Evolutionary conservation across 441 rosid genomes (phyloP).

Genomic region (Gossypium lobatum): DNA sequence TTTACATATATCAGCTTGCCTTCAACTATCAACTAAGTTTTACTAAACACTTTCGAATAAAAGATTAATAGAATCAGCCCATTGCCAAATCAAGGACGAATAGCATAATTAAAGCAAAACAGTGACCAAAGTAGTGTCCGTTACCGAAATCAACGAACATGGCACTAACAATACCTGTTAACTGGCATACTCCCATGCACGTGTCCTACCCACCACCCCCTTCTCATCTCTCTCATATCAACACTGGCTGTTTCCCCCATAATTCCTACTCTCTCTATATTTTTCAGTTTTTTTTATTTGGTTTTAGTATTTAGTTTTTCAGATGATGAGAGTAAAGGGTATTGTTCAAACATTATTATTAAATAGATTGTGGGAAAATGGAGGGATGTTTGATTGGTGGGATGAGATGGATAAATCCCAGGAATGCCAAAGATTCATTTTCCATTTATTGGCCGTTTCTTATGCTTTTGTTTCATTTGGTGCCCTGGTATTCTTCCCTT

Average conservation of each 20-base stretch:
- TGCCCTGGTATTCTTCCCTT: conserved; percentile 29
- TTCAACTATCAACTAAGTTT: too few species aligned
- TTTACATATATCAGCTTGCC: too few species aligned
- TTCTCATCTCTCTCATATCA: not conserved
- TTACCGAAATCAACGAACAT: conserved; percentile 30
- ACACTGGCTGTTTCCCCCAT: too few species aligned
- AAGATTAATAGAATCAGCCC: too few species aligned
- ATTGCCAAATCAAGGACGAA: too few species aligned
- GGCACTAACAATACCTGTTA: conserved; percentile 1
- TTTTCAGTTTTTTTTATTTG: not conserved
- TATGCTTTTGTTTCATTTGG: conserved; percentile 38
- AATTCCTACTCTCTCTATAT: not conserved
- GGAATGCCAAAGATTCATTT: conserved; percentile 37
- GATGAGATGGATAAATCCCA: conserved; percentile 32
- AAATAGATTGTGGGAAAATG: conserved; percentile 2
- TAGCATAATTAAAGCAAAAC: too few species aligned
- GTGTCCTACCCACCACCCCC: not conserved
- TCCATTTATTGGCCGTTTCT: conserved; percentile 26
- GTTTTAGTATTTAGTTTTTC: not conserved
- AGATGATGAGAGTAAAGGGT: conserved; percentile 21
- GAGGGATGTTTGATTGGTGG: conserved; percentile 29
- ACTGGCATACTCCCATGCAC: conserved; percentile 14
- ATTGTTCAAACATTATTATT: conserved; percentile 5
- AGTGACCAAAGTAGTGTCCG: not conserved
- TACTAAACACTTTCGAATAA: too few species aligned